Base-by-base conservation (phyloP, 2,329 filamentous ascomycete genomes). In the Paecilomyces niveus region DNA sequence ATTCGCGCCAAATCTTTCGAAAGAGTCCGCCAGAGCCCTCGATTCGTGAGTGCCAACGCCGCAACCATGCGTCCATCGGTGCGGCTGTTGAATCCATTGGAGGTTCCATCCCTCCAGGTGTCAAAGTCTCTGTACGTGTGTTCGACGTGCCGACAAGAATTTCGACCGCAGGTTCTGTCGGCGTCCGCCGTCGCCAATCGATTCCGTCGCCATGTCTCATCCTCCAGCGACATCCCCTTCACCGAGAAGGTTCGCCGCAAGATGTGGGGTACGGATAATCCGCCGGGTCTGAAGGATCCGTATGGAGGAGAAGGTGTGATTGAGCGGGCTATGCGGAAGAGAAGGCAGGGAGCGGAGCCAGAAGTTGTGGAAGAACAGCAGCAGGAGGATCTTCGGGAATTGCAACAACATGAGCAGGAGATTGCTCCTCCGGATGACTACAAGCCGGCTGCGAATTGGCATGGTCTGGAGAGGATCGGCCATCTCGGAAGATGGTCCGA, bases 401-500 rank as follows among this genome's bases (percentile, higher is more conserved):
- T n/a, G 31, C 13, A 54, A 49, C 59, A 55, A 33, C 21, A 18
- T 9, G 45, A 35, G 31, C 33, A 53, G 33, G 56, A 65, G 18
- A 54, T 56, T 39, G 55, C 51, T 9, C 54, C 57, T 29, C 57
- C 61, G 15, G 65, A 65, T 54, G 61, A 70, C 10, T 84, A 84
- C 69, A 66, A 73, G 55, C 74, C 75, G 18, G 78, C 82, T 26
- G 68, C 68, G 33, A 79, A 73, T 3, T 83, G 81, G 80, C 73
- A 82, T 56, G 80, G 79, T 0, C 69, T 88, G 59, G 76, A 81
- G 63, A 73, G 72, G 54, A 75, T 88, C 33, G 86, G 86, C 6
- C 77, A 78, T 59, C 66, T 78, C 53, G 74, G 72, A 49, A 70
- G 67, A 58, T 79, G 75, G 74, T 67, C 62, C 39, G 67, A 77